Conservation (phyloP, 116 monocot species). For the Zostera marina region DNA sequence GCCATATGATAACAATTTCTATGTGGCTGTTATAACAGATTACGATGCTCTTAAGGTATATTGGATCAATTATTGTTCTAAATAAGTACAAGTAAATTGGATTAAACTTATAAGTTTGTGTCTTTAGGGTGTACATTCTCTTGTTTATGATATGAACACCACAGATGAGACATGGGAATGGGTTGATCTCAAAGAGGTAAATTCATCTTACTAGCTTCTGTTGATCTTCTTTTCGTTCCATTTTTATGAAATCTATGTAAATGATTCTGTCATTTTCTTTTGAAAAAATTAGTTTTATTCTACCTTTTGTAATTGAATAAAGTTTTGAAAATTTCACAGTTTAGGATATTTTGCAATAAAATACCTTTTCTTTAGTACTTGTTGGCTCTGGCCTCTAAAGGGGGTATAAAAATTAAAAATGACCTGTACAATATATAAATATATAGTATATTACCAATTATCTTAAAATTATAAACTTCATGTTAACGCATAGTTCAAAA, state of each 20-base stretch:
- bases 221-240: neutral
- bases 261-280: neutral
- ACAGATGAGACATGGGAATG: constrained; percentile 81
- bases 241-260: neutral
- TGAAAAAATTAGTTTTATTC: neutral
- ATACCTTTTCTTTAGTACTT: too few species aligned
- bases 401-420: too few species aligned
- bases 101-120: neutral
- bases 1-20: constrained; percentile 88
- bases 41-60: constrained; percentile 49
- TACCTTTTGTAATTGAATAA: too few species aligned
- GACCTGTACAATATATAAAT: too few species aligned
- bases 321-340: too few species aligned
- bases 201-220: neutral
- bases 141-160: constrained; percentile 83
- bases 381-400: too few species aligned
- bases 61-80: neutral
- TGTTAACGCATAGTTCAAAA: too few species aligned
- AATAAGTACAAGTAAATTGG: neutral
- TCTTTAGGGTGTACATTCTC: constrained; percentile 62
- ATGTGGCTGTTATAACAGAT: constrained; percentile 85
- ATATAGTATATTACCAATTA: too few species aligned
- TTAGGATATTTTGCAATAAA: too few species aligned
- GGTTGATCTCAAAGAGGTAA: constrained; percentile 87
- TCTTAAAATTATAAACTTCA: too few species aligned